Evolutionary conservation across 176 grass and related monocot genomes (phyloP), one percentile per base, ranked within the genome.

Genomic region (Oryza glaberrima): DNA sequence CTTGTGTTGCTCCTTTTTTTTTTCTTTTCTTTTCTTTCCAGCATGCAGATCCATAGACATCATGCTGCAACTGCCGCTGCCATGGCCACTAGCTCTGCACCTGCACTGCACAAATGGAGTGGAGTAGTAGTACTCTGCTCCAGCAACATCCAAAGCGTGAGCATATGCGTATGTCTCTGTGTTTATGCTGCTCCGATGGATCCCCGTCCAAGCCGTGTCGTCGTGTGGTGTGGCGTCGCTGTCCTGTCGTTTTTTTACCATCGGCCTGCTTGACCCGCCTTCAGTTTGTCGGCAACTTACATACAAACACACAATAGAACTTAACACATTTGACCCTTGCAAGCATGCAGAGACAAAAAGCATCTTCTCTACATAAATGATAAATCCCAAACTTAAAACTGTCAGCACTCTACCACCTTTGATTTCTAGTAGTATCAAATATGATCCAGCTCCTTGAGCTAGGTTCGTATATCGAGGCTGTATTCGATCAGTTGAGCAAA

Each of bases 41-140:
- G 54, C 54, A 9, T 49, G 34, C 73, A 58, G 65, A 67, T 45
- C 48, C 60, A 45, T 77, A 76, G 73, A 77, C 73, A 84, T 67
- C 47, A 28, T 15, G 56, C 40, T 85, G 83, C 75, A 64, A 47
- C 84, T 79, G 76, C 67, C 52, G 3, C 76, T 65, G 45, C 58
- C 84, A 23, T 70, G 79, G 79, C 79, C 48, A 43, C 79, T 60
- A 40, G n/a, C 26, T 30, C 19, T 44, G 43, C 41, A 43, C 41
- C 38, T 40, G 38, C 6, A 40, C 38, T 40, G 38, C 38, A 40
- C 38, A 40, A 40, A 40, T 40, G 35, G 35, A 36, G 5, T 36
- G 6, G 38, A 40, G 38, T 41, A 41, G 6, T 6, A 40, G 38
- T 41, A 41, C 40, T 41, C 69, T 72, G 67, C 67, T 36, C 16